phyloP scores from a whole-genome alignment of 192 early-diverging fungal species.

The Coemansia sp. region DNA sequence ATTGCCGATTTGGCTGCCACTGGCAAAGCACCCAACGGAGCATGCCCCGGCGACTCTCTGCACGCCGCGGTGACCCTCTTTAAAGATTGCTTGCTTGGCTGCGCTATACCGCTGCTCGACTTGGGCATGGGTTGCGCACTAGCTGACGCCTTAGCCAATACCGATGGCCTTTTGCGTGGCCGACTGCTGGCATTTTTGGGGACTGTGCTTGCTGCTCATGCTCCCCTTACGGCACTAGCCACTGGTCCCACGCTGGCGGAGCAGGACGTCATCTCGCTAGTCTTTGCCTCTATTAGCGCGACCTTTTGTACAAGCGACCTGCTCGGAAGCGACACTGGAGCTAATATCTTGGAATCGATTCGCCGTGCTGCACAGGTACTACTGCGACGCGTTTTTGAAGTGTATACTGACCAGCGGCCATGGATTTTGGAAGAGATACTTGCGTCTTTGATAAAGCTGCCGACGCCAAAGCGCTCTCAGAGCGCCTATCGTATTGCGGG shows the following conservation, averaged over 20 bases:
- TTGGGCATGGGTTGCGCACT: conserved; percentile 16
- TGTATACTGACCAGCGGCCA: conserved; percentile 56
- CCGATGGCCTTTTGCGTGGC: background rate
- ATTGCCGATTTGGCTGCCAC: conserved; percentile 21
- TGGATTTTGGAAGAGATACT: conserved; percentile 91
- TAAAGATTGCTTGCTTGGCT: conserved; percentile 39
- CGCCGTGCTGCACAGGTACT: conserved; percentile 42
- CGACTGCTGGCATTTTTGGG: conserved; percentile 26
- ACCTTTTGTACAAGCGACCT: conserved; percentile 37
- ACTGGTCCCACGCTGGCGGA: conserved; percentile 24
- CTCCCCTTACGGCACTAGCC: conserved; percentile 16
- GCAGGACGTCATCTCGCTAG: conserved; percentile 42
- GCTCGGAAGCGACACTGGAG: conserved; percentile 13
- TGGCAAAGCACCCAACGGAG: conserved; percentile 24
- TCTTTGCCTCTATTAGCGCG: conserved; percentile 43
- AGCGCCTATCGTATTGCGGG: conserved; percentile 61
- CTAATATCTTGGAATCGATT: conserved; percentile 37
- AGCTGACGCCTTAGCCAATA: conserved; percentile 5
- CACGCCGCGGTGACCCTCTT: conserved; percentile 25
- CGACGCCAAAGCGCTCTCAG: conserved; percentile 54
- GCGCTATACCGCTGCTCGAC: conserved; percentile 38
- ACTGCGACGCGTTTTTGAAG: conserved; percentile 40
- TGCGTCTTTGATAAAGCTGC: conserved; percentile 67
- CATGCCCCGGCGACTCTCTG: conserved; percentile 30
- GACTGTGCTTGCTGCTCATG: conserved; percentile 16